These are phyloP conservation scores for Macrophomina tecta DNA, from an alignment of 2,329 filamentous ascomycete genomes.

Conservation along the genomic window DNA sequence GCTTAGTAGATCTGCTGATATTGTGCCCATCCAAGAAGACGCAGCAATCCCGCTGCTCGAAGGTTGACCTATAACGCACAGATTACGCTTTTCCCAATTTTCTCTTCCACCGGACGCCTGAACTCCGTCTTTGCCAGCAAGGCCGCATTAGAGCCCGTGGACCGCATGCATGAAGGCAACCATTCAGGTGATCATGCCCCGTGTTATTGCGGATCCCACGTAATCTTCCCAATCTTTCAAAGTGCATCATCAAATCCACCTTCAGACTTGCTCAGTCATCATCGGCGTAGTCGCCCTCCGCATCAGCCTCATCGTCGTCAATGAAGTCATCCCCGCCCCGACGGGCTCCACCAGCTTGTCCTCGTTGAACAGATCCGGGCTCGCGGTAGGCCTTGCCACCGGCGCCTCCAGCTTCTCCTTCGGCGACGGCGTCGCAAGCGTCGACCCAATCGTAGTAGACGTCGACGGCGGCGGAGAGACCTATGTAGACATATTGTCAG, in stretches of 20 bases:
- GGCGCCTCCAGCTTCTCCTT: constrained; percentile 57
- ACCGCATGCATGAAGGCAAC: not conserved
- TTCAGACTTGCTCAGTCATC: constrained; percentile 30
- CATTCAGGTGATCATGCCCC: not conserved
- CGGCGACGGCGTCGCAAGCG: constrained; percentile 78
- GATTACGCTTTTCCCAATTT: not conserved
- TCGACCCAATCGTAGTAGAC: constrained; percentile 99
- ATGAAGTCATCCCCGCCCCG: constrained; percentile 41
- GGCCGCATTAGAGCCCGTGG: constrained; percentile 6
- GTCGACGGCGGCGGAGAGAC: constrained; percentile 88
- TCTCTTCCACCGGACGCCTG: constrained; percentile 2
- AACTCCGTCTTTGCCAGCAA: constrained; percentile 27
- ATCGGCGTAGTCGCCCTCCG: constrained; percentile 44
- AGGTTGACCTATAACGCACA: not conserved
- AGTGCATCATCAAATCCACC: not conserved
- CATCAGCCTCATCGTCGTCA: constrained; percentile 47
- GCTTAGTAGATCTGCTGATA: no score
- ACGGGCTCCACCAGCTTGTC: constrained; percentile 14
- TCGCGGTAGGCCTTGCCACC: constrained; percentile 31
- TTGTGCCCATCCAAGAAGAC: not conserved
- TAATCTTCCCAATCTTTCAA: constrained; percentile 24
- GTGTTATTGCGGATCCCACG: not conserved
- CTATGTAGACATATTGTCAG: constrained; percentile 52
- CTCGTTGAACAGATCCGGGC: constrained; percentile 3
- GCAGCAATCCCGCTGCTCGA: not conserved